Percentiles rank a stretch among this genome's conserved stretches.
phyloP scores from a whole-genome alignment of 805 yeast genomes.

The Scheffersomyces spartinae region DNA sequence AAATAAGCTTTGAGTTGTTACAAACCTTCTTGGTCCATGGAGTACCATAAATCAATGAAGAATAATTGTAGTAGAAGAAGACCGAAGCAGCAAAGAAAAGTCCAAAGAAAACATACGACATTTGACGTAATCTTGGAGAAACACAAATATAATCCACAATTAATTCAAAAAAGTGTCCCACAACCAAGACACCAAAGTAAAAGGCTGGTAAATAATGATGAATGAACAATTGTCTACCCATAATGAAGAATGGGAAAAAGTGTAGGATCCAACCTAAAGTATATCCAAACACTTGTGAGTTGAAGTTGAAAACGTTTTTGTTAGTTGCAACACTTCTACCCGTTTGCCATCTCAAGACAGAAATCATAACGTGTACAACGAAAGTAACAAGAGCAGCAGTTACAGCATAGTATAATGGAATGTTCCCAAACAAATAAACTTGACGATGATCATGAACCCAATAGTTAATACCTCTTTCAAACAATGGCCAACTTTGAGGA shows the following conservation, averaged over 20 bases:
- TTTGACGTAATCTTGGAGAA: slow-evolving; percentile 23
- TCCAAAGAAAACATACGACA: slow-evolving; percentile 35
- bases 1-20: slow-evolving; percentile 42
- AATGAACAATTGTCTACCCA: slow-evolving; percentile 88
- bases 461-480: slow-evolving; percentile 70
- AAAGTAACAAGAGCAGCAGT: slow-evolving; percentile 43
- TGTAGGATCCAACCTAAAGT: slow-evolving; percentile 63
- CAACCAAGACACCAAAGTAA: slow-evolving; percentile 72
- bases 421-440: slow-evolving; percentile 67
- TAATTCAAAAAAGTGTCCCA: slow-evolving; percentile 58
- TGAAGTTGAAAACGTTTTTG: slow-evolving; percentile 51
- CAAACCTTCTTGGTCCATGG: slow-evolving; percentile 72
- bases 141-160: slow-evolving; percentile 29
- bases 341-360: slow-evolving; percentile 53
- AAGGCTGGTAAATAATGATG: slow-evolving; percentile 92
- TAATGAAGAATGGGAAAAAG: slow-evolving; percentile 64
- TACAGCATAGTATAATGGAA: slow-evolving; percentile 69
- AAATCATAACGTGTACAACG: slow-evolving; percentile 33
- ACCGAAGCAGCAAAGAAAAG: slow-evolving; percentile 38
- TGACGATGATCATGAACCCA: slow-evolving; percentile 55
- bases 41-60: slow-evolving; percentile 68
- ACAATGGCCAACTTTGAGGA: slow-evolving; percentile 67
- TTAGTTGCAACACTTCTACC: slow-evolving; percentile 32
- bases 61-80: slow-evolving; percentile 46
- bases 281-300: slow-evolving; percentile 50